A percentile compares a stretch with the other conserved stretches of the same genome.
These are phyloP conservation scores for Nakazawaea siamensis DNA, from an alignment of 805 yeast genomes.

Conservation along the genomic window DNA sequence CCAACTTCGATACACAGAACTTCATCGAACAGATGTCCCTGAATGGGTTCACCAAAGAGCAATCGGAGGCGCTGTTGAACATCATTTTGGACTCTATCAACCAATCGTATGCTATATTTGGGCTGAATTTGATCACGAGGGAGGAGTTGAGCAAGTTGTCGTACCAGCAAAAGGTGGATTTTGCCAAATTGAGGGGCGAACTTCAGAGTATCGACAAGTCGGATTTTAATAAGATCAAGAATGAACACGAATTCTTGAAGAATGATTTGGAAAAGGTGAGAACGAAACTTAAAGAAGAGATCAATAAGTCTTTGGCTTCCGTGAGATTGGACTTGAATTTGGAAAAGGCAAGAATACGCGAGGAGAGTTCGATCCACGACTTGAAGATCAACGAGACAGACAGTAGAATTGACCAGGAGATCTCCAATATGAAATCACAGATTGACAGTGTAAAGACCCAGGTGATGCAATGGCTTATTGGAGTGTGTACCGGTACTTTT, in stretches of 20 bases:
- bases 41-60: slow-evolving; percentile 67
- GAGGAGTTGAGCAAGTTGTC: slow-evolving; percentile 78
- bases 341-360: slow-evolving; percentile 93
- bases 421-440: slow-evolving; percentile 90
- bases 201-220: slow-evolving; percentile 79
- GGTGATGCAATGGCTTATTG: slow-evolving; percentile 97
- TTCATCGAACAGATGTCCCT: slow-evolving; percentile 59
- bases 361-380: slow-evolving; percentile 89
- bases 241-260: slow-evolving; percentile 79
- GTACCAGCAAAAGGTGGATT: slow-evolving; percentile 94
- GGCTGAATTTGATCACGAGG: slow-evolving; percentile 74
- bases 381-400: slow-evolving; percentile 91
- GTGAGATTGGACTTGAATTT: slow-evolving; percentile 85
- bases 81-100: slow-evolving; percentile 68
- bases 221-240: slow-evolving; percentile 73
- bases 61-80: slow-evolving; percentile 71
- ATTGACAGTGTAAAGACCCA: slow-evolving; percentile 93
- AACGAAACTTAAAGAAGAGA: slow-evolving; percentile 82
- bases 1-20: slow-evolving; percentile 66
- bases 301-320: slow-evolving; percentile 82
- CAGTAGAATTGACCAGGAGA: slow-evolving; percentile 91
- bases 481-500: slow-evolving; percentile 97
- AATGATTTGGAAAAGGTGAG: slow-evolving; percentile 82
- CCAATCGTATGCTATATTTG: slow-evolving; percentile 70
- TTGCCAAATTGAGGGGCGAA: slow-evolving; percentile 90